These are phyloP conservation scores for Ogataea parapolymorpha DNA, from an alignment of 805 yeast genomes.

Conservation along the genomic window DNA sequence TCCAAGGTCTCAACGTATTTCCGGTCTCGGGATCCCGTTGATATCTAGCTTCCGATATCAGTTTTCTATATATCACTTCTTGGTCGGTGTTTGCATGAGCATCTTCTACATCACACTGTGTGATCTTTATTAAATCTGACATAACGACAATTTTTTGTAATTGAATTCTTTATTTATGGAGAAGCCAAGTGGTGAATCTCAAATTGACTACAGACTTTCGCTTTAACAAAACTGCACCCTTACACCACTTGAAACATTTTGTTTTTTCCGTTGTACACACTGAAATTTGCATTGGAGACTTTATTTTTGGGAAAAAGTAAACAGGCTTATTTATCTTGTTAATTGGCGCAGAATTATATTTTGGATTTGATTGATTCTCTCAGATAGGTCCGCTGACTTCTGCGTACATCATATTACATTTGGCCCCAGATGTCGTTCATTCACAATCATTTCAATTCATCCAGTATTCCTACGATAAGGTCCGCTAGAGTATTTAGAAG, in stretches of 20 bases:
- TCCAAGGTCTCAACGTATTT: slow-evolving; percentile 38
- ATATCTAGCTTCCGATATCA: slow-evolving; percentile 8
- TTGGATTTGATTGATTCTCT: no score
- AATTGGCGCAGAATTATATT: slow-evolving; percentile 5
- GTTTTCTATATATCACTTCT: slow-evolving; percentile 13
- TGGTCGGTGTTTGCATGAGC: slow-evolving; percentile 25
- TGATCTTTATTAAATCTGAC: slow-evolving; percentile 21
- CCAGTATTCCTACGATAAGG: slow-evolving; percentile 34
- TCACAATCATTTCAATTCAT: slow-evolving; percentile 29
- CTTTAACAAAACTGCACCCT: neutral
- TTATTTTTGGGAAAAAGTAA: slow-evolving; percentile 19
- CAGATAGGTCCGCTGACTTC: no score
- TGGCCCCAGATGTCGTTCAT: slow-evolving; percentile 23
- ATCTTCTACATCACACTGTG: slow-evolving; percentile 28
- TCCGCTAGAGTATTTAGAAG: slow-evolving; percentile 34
- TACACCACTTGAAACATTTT: no score
- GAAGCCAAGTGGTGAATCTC: neutral
- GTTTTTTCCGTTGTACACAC: no score
- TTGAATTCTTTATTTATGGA: no score
- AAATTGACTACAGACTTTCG: neutral
- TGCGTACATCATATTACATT: no score
- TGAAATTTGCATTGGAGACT: no score
- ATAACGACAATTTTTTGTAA: neutral
- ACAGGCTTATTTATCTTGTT: slow-evolving; percentile 3
- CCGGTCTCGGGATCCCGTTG: slow-evolving; percentile 28